Evolutionary conservation across 2,329 filamentous ascomycete species (phyloP).

Genomic region (Curvularia eragrostidis): DNA sequence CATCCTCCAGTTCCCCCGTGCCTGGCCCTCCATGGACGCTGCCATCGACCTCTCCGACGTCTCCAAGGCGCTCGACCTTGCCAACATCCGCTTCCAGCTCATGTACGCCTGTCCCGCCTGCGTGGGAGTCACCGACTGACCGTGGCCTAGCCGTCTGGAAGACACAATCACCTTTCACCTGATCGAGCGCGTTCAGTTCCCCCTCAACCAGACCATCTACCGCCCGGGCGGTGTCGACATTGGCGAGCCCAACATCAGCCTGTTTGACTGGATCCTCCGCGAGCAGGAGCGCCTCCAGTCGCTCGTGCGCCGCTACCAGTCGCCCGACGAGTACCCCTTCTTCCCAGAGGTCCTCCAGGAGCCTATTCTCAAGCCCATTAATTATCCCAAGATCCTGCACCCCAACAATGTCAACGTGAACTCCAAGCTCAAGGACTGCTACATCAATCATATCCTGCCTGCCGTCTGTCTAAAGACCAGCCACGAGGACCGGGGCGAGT

Average conservation of each 20-base stretch:
- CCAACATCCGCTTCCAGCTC: constrained; percentile 90
- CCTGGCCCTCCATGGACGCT: constrained; percentile 74
- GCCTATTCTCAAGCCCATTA: constrained; percentile 84
- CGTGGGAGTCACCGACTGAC: constrained; percentile 21
- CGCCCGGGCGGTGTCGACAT: constrained; percentile 78
- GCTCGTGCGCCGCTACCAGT: constrained; percentile 90
- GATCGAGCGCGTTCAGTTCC: constrained; percentile 98
- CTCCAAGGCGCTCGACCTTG: constrained; percentile 83
- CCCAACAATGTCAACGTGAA: constrained; percentile 92
- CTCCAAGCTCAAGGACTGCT: constrained; percentile 81
- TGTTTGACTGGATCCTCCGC: constrained; percentile 92
- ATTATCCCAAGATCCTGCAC: constrained; percentile 89
- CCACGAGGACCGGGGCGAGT: constrained; percentile 80
- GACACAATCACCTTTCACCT: constrained; percentile 97
- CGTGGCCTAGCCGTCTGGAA: constrained; percentile 76
- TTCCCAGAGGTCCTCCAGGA: constrained; percentile 81
- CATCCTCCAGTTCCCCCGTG: constrained; percentile 13
- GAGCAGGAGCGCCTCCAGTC: constrained; percentile 93
- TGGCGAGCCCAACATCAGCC: constrained; percentile 74
- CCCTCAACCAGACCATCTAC: constrained; percentile 89
- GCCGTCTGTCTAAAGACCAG: constrained; percentile 79
- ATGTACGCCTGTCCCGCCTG: constrained; percentile 67
- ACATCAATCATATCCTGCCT: constrained; percentile 83
- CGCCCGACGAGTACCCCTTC: constrained; percentile 97
- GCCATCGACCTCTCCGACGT: constrained; percentile 87